Evolutionary conservation across 352 stramenopile species (phyloP).

Genomic region (Thalassiosira ordinaria): DNA sequence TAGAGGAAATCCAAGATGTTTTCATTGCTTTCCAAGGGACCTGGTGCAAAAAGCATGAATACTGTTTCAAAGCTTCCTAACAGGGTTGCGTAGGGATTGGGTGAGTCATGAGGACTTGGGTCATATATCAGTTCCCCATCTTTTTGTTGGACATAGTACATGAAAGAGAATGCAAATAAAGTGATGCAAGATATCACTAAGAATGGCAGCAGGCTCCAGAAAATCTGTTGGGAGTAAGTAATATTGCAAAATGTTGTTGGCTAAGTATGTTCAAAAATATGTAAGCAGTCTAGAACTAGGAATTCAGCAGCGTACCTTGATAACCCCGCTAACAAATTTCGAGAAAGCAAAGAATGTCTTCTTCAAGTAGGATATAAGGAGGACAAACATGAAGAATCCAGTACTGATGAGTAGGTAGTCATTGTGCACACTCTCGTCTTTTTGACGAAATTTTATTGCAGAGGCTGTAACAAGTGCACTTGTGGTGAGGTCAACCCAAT

Average conservation of each 20-base stretch:
- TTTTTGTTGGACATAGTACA: slow-evolving; percentile 15
- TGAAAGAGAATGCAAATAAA: slow-evolving; percentile 25
- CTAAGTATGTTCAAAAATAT: background rate
- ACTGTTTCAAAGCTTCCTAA: slow-evolving; percentile 5
- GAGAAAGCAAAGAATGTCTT: slow-evolving; percentile 31
- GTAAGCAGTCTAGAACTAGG: too few relatives aligned
- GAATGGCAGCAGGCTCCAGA: slow-evolving; percentile 18
- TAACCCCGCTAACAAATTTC: slow-evolving; percentile 15
- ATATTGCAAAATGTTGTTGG: background rate
- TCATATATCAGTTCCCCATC: background rate
- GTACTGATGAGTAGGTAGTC: slow-evolving; percentile 12
- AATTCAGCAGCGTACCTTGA: slow-evolving; percentile 19
- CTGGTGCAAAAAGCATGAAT: background rate
- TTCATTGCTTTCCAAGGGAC: background rate
- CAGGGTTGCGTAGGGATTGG: background rate
- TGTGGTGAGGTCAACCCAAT: slow-evolving; percentile 21
- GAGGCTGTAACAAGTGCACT: slow-evolving; percentile 1
- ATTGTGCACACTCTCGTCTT: background rate
- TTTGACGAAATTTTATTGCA: slow-evolving; percentile 12
- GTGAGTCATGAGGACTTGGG: background rate
- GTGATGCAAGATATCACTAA: slow-evolving; percentile 11
- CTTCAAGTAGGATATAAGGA: slow-evolving; percentile 17
- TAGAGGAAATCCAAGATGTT: slow-evolving; percentile 20
- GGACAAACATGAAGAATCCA: slow-evolving; percentile 5
- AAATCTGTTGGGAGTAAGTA: slow-evolving; percentile 11